Evolutionary conservation across 331 rosid species (phyloP), one percentile per base, ranked within the genome.

Genomic region (Acacia pycnantha): DNA sequence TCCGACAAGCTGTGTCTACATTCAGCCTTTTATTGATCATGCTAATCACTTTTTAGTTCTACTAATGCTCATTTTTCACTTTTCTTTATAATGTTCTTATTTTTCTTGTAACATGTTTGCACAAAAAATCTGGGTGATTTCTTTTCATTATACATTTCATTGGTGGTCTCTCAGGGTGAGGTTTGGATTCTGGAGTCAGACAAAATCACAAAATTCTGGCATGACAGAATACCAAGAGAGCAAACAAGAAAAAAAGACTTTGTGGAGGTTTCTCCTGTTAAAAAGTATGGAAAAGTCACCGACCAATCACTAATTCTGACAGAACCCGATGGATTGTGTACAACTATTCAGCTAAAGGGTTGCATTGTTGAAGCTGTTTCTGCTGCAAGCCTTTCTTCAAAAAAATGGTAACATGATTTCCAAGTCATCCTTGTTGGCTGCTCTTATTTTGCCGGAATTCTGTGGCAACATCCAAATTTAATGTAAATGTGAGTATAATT

Each of bases 331-430:
- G 97, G 93, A 82, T 84, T 81, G 35, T 80, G 58, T 58, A 53
- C 84, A 33, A 86, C 83, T 14, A 77, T 92, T 74, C 87, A 79
- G 51, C 89, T 95, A 68, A 92, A 88, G 84, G 92, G 94, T 41
- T 91, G 94, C 87, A 53, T 77, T 18, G 78, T 92, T 75, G 91
- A 89, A 89, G 92, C 99, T n/a, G 99, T 95, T 84, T 95, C 99
- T 16, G 90, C 98, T 29, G 48, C 97, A 76, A 78, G 54, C 72
- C 79, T 85, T 47, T 53, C 97, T 82, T 93, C 99, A 47, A 91
- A 86, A 85, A 95, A 93, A 89, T 95, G 99, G 99, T 95, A 90
- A 74, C 69, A 56, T 82, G 74, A 77, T 82, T 62, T 74, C 24
- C 51, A 73, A 70, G 27, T 27, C 73, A 24, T 74, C 16, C 77